Evolutionary conservation across 768 basidiomycete genomes (phyloP), one percentile per base, ranked within the genome.

Genomic region (Pleurotus ostreatus): DNA sequence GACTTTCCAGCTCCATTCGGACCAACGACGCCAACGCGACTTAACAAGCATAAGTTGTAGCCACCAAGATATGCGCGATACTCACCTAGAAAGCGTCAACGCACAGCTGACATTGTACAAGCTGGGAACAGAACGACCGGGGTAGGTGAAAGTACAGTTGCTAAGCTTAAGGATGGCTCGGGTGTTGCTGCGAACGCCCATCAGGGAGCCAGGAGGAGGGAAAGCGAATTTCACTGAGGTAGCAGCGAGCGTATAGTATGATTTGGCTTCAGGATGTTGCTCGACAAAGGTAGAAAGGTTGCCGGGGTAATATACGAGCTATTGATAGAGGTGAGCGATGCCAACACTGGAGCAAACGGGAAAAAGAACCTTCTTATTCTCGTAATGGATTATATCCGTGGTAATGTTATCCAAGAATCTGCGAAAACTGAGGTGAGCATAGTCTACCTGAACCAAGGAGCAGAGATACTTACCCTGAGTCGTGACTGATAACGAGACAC

Each of bases 1-100:
- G 92, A 95, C 74, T 97, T 98, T 57, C 95, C 95, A 55, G 95
- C 94, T 66, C 94, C 93, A 73, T 96, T 96, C 23, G 94, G 92
- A 6, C 94, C 93, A 58, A 94, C 74, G 58, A 96, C 87, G 58
- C 94, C 94, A 53, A 96, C 92, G 61, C 94, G 92, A 70, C 92
- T 94, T 63, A 55, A 56, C 61, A 62, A 26, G 15, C 6, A 34
- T 20, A 3, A 57, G 64, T 46, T 51, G 56, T 48, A 49, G 58
- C 13, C 44, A 59, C 23, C 58, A 55, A 60, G 61, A 58, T 65
- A 60, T 58, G 55, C 57, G 38, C 16, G 54, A 62, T 60, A 66
- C 75, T 61, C 64, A 87, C 89, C 89, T 92, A 56, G 94, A 96
- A 56, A 98, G 78, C n/a, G 92, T 90, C 59, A 98, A 78, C 12